These are phyloP conservation scores for Aspergillus quadrilineatus DNA, from an alignment of 2,329 filamentous ascomycete genomes.

Conservation along the genomic window DNA sequence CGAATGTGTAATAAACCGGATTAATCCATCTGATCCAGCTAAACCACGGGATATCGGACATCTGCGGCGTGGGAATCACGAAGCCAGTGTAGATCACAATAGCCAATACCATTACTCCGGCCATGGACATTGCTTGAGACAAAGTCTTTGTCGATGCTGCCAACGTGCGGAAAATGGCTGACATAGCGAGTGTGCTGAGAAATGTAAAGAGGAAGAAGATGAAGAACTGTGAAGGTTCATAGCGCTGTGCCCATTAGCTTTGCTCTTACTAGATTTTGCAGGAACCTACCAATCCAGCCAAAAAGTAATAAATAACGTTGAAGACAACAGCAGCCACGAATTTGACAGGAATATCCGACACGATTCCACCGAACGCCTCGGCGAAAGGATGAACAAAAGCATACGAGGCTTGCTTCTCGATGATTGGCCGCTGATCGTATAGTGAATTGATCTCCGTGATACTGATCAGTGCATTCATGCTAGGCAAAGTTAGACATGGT, in stretches of 20 bases:
- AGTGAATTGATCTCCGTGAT: slow-evolving; percentile 78
- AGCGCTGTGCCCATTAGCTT: slow-evolving; percentile 29
- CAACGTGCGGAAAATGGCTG: slow-evolving; percentile 59
- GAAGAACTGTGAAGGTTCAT: slow-evolving; percentile 54
- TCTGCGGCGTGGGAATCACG: slow-evolving; percentile 57
- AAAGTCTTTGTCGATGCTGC: slow-evolving; percentile 60
- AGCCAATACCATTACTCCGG: slow-evolving; percentile 53
- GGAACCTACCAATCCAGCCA: slow-evolving; percentile 64
- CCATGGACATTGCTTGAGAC: slow-evolving; percentile 61
- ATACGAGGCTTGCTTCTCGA: slow-evolving; percentile 87
- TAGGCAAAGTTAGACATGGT: slow-evolving; percentile 6
- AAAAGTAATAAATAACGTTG: slow-evolving; percentile 81
- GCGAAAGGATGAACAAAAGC: slow-evolving; percentile 87
- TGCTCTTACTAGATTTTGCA: neutral
- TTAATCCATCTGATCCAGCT: slow-evolving; percentile 67
- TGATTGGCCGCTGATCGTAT: slow-evolving; percentile 85
- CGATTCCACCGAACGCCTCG: slow-evolving; percentile 80
- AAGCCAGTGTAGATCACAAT: slow-evolving; percentile 69
- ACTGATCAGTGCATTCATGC: slow-evolving; percentile 58
- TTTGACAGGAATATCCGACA: slow-evolving; percentile 85
- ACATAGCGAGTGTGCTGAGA: slow-evolving; percentile 58
- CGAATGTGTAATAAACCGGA: slow-evolving; percentile 65
- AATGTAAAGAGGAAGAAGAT: slow-evolving; percentile 64
- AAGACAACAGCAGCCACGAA: slow-evolving; percentile 70
- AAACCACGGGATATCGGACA: slow-evolving; percentile 58